Percentiles rank a stretch among this genome's conserved stretches.
phyloP scores from a whole-genome alignment of 1,284 basidiomycete species.

The Tilletia setariae region DNA sequence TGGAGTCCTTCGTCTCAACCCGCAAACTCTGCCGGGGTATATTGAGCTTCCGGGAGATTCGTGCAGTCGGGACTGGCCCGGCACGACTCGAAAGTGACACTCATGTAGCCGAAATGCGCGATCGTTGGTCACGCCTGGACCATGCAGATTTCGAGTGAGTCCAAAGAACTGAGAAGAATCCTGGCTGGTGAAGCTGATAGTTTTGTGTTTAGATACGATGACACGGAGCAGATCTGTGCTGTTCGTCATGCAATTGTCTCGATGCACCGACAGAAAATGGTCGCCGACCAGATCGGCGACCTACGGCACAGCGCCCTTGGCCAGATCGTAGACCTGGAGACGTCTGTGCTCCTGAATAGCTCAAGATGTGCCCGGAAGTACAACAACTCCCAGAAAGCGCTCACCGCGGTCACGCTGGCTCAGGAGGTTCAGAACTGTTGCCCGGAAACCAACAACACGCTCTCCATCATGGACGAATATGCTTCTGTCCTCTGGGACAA shows the following conservation, averaged over 20 bases:
- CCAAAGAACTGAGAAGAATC: slow-evolving; percentile 16
- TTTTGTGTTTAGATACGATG: slow-evolving; percentile 63
- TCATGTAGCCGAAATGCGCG: neutral
- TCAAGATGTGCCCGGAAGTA: slow-evolving; percentile 72
- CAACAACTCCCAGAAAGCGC: slow-evolving; percentile 72
- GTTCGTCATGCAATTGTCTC: slow-evolving; percentile 78
- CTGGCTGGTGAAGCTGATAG: slow-evolving; percentile 8
- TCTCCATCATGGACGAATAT: slow-evolving; percentile 68
- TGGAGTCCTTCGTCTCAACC: slow-evolving; percentile 28
- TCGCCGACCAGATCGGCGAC: slow-evolving; percentile 70
- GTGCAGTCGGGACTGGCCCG: slow-evolving; percentile 26
- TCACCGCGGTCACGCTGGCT: slow-evolving; percentile 78
- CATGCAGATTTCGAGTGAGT: slow-evolving; percentile 14
- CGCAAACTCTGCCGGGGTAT: slow-evolving; percentile 26
- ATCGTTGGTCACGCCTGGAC: neutral
- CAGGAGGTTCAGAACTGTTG: neutral
- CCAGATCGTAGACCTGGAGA: slow-evolving; percentile 66
- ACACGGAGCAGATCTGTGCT: slow-evolving; percentile 74
- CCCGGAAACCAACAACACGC: slow-evolving; percentile 59
- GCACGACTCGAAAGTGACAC: neutral
- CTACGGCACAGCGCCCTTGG: slow-evolving; percentile 63
- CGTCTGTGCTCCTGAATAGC: slow-evolving; percentile 68
- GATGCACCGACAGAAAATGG: slow-evolving; percentile 65
- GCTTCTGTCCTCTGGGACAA: slow-evolving; percentile 85
- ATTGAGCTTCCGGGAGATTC: slow-evolving; percentile 33